Evolutionary conservation across 2,329 filamentous ascomycete species (phyloP), one percentile per base, ranked within the genome.

Genomic region (Diaporthe citriasiana): DNA sequence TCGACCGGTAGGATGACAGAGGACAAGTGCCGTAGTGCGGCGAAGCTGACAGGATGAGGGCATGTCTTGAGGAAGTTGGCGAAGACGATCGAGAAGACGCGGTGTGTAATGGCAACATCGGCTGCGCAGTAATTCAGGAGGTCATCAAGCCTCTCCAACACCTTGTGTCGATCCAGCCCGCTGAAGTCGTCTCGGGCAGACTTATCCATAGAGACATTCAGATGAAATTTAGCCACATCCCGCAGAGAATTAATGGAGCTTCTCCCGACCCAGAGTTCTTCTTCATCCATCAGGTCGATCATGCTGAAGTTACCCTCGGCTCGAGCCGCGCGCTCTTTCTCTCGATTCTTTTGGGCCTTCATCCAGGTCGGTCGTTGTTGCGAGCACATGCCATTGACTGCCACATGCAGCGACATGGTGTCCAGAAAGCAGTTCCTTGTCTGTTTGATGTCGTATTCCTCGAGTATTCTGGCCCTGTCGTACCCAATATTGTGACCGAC

Each of bases 341-440:
- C 96, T 73, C 93, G 89, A 77, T 93, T 95, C 85, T 99, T 99
- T 81, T 95, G 94, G 82, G 98, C 94, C 82, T 94, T 97, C 92
- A 98, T 95, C 97, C 97, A 99, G 0, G 94, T 98, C 12, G 97
- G 97, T 66, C 97, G 90, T 82, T 99, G 97, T 77, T 94, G 93
- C 30, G 97, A 98, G 83, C 97, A 99, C 97, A 99, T 99, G 76
- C 97, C 97, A 81, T 99, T 99, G 33, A 98, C 96, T 3, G 97
- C 97, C 10, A 98, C 96, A 81, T 99, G 97, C 27, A 99, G 86
- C 1, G 96, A 98, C 97, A 99, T 99, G 40, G 97, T 99, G 82
- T 99, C 97, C 69, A 99, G 84, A 81, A 98, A 99, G 56, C 91
- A 93, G 78, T 95, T 98, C 51, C 91, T 90, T 0, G 94, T 93